phyloP scores from a whole-genome alignment of 495 filamentous ascomycete species.

The Penicillium riverlandense region DNA sequence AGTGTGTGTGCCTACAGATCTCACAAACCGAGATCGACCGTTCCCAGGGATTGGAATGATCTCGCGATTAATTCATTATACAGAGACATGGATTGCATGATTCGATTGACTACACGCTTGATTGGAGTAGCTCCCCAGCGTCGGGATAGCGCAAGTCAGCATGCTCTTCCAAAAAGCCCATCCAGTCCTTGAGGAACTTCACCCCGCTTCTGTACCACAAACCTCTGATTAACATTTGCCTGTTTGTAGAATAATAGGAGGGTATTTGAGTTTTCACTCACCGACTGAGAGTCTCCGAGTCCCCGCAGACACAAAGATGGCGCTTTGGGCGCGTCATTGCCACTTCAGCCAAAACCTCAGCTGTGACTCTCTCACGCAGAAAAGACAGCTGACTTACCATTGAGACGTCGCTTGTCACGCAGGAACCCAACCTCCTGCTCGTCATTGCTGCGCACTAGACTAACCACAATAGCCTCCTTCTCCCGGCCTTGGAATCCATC shows the following conservation, averaged over 20 bases:
- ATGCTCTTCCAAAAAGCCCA: constrained; percentile 77
- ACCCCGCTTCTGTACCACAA: constrained; percentile 50
- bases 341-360: constrained; percentile 29
- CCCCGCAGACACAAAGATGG: constrained; percentile 84
- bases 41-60: background rate
- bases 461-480: constrained; percentile 92
- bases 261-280: constrained; percentile 33
- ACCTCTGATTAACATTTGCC: background rate
- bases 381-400: constrained; percentile 49
- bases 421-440: constrained; percentile 88
- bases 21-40: background rate
- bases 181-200: constrained; percentile 80
- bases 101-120: background rate
- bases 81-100: too few species aligned
- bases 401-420: constrained; percentile 84
- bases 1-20: background rate
- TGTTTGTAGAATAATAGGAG: too few species aligned
- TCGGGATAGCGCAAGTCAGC: constrained; percentile 82
- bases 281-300: constrained; percentile 84
- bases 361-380: background rate
- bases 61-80: too few species aligned
- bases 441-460: constrained; percentile 81
- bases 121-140: constrained; percentile 45
- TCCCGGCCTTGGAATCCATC: constrained; percentile 97
- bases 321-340: constrained; percentile 93